Evolutionary conservation across 1,139 yeast genomes (phyloP), one percentile per base, ranked within the genome.

Genomic region (Hyphopichia wangnamkhiaoensis): DNA sequence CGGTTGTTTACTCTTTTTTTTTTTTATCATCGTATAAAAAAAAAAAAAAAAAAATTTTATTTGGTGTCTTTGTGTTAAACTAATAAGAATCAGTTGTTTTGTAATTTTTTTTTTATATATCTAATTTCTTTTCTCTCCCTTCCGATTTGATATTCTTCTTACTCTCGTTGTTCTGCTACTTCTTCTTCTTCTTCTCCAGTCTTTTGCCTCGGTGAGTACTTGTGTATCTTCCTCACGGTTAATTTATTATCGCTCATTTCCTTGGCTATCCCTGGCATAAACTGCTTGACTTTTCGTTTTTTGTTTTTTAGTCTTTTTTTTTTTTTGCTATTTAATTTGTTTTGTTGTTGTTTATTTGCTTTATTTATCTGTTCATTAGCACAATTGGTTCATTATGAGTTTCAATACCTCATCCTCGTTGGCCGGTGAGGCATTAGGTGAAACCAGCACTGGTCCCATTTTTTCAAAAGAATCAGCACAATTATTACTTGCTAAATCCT

Each of bases 401-500:
- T 20, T 13, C 10, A 32, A 32, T 12, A 4, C 34, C 14, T 21
- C 34, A 14, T 16, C 26, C 5, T 14, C 20, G 5, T 32, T 32
- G 12, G 28, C 34, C 10, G 26, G 26, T 21, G 34, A 20, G 15
- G 26, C 34, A 5, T 15, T 23, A 12, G n/a, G 4, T 16, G 20
- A 32, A 6, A 9, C 19, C 3, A 13, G 20, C 4, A 23, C 20
- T n/a, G 3, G 16, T 19, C 20, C 31, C 13, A n/a, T 15, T n/a
- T 17, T 33, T 14, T 33, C 21, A 4, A 17, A 15, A 6, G 23
- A 17, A 24, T 12, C 15, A 8, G 30, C 18, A 8, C 28, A 33
- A 26, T 6, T 16, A 4, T 23, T 33, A 13, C 13, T 26, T 2
- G n/a, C 3, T 18, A 35, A 35, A 18, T 39, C 43, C 16, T 14